These are phyloP conservation scores for Cladosporium sp. DNA, from an alignment of 2,329 filamentous ascomycete genomes.

Conservation along the genomic window DNA sequence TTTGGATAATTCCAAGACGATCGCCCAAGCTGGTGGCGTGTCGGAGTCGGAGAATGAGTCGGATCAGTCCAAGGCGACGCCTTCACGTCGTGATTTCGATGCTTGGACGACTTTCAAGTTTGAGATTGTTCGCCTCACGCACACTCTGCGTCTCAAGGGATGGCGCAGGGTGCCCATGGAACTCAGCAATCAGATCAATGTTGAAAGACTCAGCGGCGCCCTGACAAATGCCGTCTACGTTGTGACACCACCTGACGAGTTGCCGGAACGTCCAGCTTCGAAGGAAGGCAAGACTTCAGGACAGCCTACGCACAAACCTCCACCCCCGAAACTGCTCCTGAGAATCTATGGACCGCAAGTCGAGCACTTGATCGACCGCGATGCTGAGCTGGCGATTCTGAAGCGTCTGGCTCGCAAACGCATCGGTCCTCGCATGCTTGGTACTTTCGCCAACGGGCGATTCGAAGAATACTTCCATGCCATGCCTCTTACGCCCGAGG, in stretches of 20 bases:
- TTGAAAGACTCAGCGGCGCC: slow-evolving; percentile 79
- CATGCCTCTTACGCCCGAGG: slow-evolving; percentile 67
- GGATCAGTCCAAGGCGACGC: slow-evolving; percentile 22
- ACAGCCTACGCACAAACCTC: slow-evolving; percentile 39
- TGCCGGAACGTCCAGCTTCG: slow-evolving; percentile 39
- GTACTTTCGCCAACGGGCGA: slow-evolving; percentile 88
- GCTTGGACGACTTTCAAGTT: slow-evolving; percentile 85
- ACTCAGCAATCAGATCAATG: slow-evolving; percentile 60
- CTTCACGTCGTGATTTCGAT: slow-evolving; percentile 40
- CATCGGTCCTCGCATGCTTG: slow-evolving; percentile 85
- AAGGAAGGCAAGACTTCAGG: slow-evolving; percentile 32
- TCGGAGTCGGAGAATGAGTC: slow-evolving; percentile 46
- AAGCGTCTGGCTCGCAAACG: slow-evolving; percentile 82
- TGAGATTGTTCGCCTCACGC: slow-evolving; percentile 82
- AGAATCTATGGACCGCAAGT: slow-evolving; percentile 93
- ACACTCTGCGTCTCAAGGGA: slow-evolving; percentile 84
- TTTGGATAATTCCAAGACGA: slow-evolving; percentile 84
- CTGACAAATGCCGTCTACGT: slow-evolving; percentile 96
- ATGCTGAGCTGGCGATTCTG: slow-evolving; percentile 82
- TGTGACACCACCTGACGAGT: slow-evolving; percentile 69
- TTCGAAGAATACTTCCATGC: slow-evolving; percentile 95
- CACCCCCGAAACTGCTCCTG: slow-evolving; percentile 70
- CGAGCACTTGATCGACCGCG: slow-evolving; percentile 90
- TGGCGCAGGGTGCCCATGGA: slow-evolving; percentile 81
- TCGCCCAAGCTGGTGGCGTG: slow-evolving; percentile 64